Evolutionary conservation across 2,329 filamentous ascomycete species (phyloP).

Genomic region (Exophiala aquamarina): DNA sequence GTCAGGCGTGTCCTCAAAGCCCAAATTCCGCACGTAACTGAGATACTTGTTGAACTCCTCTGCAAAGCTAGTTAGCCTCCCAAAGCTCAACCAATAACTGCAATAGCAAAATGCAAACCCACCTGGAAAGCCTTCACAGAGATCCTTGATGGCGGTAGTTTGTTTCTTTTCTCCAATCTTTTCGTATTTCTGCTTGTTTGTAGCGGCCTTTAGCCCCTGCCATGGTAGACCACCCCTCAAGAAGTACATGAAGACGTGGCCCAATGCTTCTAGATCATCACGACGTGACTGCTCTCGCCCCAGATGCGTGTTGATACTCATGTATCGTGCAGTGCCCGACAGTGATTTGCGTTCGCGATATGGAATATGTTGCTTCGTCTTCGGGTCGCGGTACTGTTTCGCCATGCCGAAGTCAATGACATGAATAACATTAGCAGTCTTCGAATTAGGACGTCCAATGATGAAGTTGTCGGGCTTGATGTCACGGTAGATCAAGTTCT

Average conservation of each 20-base stretch:
- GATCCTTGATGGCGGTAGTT: constrained; percentile 92
- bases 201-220: constrained; percentile 68
- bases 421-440: constrained; percentile 96
- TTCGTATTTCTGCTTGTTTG: constrained; percentile 96
- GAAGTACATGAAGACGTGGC: constrained; percentile 71
- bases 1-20: constrained; percentile 97
- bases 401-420: constrained; percentile 99
- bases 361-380: constrained; percentile 98
- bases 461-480: constrained; percentile 99
- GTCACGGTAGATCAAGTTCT: constrained; percentile 98
- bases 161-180: constrained; percentile 99
- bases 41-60: constrained; percentile 98
- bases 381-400: constrained; percentile 97
- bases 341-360: constrained; percentile 96
- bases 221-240: constrained; percentile 65
- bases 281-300: constrained; percentile 93
- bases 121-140: constrained; percentile 91
- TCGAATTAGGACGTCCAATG: constrained; percentile 86
- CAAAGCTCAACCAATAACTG: neutral
- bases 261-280: constrained; percentile 87
- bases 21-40: constrained; percentile 94
- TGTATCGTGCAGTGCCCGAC: constrained; percentile 94
- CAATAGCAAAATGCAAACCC: constrained; percentile 30
- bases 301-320: constrained; percentile 99
- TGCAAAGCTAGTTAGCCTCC: constrained; percentile 41